Evolutionary conservation across 768 basidiomycete genomes (phyloP), one percentile per base, ranked within the genome.

Genomic region (Mycena filopes): DNA sequence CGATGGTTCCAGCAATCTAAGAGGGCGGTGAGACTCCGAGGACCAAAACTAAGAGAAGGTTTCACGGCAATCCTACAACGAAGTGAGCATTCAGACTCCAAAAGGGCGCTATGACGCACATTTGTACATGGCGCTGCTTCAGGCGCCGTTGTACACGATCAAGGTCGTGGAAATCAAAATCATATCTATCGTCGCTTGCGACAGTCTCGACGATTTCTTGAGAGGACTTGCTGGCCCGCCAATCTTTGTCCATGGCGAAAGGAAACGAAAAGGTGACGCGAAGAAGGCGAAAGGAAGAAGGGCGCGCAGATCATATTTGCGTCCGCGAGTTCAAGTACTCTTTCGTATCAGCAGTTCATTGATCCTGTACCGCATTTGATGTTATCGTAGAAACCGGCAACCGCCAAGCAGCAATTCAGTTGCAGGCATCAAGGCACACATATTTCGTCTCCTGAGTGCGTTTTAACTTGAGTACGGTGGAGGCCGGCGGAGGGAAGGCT

Each of bases 121-220:
- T 93, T 74, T 92, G 91, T 16, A 91, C 87, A 86, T 92, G 91
- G 31, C 91, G 86, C 76, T 92, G 90, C 77, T 91, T 87, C 40
- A 93, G 83, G 40, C 85, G 84, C 29, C 91, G 85, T 70, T 93
- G 91, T 6, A 93, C 90, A 31, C 81, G 82, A 71, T 93, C 92
- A 51, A 89, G 78, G 72, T 90, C 89, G 58, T 84, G 82, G n/a
- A 78, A 82, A 67, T 89, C 86, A 64, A 90, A 85, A 46, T 82
- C 79, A 74, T 80, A 80, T 33, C 82, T 80, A 58, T 67, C 63
- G 51, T 69, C 67, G 49, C 60, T 48, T 20, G 20, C 59, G 13
- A 69, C 67, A 25, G 49, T 69, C 29, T 69, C 67, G 49, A 69
- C 50, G 55, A 69, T 69, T 43, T 69, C 67, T 50, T 65, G 63